phyloP scores from a whole-genome alignment of 163 green algal species.

The Volvox carteri region DNA sequence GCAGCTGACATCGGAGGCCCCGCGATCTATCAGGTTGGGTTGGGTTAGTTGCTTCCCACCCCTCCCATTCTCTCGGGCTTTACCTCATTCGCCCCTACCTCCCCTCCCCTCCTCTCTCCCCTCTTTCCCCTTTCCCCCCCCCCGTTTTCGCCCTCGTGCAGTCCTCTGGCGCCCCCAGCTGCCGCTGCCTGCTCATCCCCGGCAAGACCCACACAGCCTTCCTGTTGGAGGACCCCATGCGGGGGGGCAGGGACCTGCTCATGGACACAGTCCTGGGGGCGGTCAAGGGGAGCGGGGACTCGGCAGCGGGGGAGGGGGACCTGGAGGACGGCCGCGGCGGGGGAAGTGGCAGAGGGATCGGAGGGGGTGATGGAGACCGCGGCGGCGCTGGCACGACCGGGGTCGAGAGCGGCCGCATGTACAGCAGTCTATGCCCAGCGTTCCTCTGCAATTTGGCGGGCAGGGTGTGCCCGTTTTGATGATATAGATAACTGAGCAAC shows the following conservation, averaged over 20 bases:
- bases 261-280: conserved; percentile 84
- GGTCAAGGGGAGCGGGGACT: conserved; percentile 54
- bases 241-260: conserved; percentile 83
- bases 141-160: neutral
- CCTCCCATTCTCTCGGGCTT: too few species aligned
- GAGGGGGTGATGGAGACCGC: neutral
- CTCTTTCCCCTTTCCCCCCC: neutral
- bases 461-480: conserved; percentile 81
- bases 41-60: too few species aligned
- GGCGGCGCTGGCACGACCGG: neutral
- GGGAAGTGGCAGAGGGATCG: neutral
- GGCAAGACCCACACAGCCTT: conserved; percentile 94
- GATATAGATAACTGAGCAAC: too few species aligned
- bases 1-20: too few species aligned
- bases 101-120: neutral
- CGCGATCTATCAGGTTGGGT: too few species aligned
- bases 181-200: conserved; percentile 30
- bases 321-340: neutral
- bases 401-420: neutral
- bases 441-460: conserved; percentile 76
- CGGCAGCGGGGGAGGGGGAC: conserved; percentile 53
- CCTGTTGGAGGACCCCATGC: conserved; percentile 87
- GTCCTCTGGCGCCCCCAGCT: conserved; percentile 60
- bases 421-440: conserved; percentile 73
- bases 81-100: too few species aligned